Evolutionary conservation across 2,329 filamentous ascomycete species (phyloP), one percentile per base, ranked within the genome.

Genomic region (Domatiomyces globalis): DNA sequence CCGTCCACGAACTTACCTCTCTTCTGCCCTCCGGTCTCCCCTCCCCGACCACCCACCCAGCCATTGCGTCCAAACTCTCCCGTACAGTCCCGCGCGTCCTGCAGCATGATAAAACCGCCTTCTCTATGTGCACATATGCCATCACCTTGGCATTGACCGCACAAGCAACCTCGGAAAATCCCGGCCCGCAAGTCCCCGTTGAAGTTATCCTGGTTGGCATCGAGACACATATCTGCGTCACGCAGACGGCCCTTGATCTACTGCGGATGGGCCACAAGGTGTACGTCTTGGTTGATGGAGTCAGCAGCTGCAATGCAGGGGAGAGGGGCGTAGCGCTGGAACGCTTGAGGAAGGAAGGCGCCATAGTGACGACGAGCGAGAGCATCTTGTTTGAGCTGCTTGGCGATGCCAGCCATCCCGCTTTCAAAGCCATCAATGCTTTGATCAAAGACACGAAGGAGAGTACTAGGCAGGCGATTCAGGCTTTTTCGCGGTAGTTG

Each of bases 171-270:
- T 4, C 27, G 48, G 5, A 53, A 66, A 1, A 60, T 64, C 9
- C 39, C 58, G 43, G 45, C 45, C 60, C 69, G 18, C 55, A 63
- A 1, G 61, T 67, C 0, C 64, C 63, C 0, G 70, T 78, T 19
- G 77, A 83, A 61, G 77, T 87, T 49, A 83, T 86, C 51, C 80
- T 96, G 56, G 83, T 95, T 15, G 90, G 90, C 39, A 95, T 96
- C 64, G 90, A 96, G 70, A 79, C 80, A 43, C 90, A 96, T 69
- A 92, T 96, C 65, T 96, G 90, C 73, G 81, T 96, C 27, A 89
- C 87, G 54, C 90, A 96, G 74, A 95, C 90, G 43, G 80, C 86
- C 15, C 74, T 95, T 43, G 90, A 95, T 70, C 71, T 94, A 47
- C 71, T 92, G 44, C 72, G 73, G 19, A 75, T 76, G 1, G 88